Conservation (phyloP, 73 alveolate genomes). For the Tetrahymena borealis region DNA sequence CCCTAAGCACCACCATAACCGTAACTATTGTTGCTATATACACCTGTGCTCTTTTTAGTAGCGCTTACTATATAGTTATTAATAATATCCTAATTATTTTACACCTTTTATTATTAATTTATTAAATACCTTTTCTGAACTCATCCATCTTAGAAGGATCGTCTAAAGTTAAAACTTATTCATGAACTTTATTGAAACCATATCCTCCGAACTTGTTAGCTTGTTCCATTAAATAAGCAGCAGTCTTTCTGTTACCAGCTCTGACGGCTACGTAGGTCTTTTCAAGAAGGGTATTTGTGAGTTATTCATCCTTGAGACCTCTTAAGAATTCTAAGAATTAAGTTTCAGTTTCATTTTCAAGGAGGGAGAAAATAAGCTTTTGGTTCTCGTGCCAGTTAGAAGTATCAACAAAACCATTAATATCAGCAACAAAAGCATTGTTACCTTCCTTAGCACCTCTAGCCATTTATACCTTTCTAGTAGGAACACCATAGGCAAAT, state of each 20-base stretch:
- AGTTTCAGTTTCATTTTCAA: constrained; percentile 44
- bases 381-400: constrained; percentile 7
- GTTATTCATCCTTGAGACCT: constrained; percentile 46
- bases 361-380: constrained; percentile 38
- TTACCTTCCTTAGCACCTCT: constrained; percentile 96
- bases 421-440: constrained; percentile 92
- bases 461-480: constrained; percentile 81
- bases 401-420: constrained; percentile 17
- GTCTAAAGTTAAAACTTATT: constrained; percentile 66
- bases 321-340: constrained; percentile 62
- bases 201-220: constrained; percentile 57
- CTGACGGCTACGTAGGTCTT: constrained; percentile 66
- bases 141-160: constrained; percentile 54
- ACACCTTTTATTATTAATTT: not conserved
- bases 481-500: constrained; percentile 80
- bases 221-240: constrained; percentile 58
- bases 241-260: constrained; percentile 77
- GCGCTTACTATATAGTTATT: constrained; percentile 22
- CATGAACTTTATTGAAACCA: constrained; percentile 91
- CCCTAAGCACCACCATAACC: not conserved
- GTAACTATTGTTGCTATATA: constrained; percentile 17
- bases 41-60: constrained; percentile 80
- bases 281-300: constrained; percentile 43
- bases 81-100: not conserved
- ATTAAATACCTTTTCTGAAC: constrained; percentile 1